A percentile compares a stretch with the other conserved stretches of the same genome.
Conservation (phyloP, 345 rosid species). For the Melaleuca alternifolia region DNA sequence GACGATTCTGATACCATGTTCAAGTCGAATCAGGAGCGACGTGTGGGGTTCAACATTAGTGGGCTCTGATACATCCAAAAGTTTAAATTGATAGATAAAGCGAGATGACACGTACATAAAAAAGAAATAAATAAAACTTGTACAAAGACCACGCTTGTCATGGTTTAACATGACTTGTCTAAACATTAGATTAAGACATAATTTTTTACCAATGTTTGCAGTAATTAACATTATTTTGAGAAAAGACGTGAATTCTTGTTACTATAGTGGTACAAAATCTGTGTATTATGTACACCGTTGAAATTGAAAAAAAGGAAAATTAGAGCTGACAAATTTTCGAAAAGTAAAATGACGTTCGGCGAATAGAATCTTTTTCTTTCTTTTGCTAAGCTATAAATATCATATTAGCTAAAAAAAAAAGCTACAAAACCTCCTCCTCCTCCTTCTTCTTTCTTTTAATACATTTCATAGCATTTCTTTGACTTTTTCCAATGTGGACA, state of each 20-base stretch:
- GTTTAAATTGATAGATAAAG: accelerated
- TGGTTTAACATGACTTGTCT: not conserved
- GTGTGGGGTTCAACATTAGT: accelerated
- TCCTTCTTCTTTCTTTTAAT: not conserved
- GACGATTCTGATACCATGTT: no score
- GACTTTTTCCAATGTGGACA: not conserved
- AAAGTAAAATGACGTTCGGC: not conserved
- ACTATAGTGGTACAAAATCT: not conserved
- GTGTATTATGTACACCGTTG: no score
- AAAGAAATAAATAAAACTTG: accelerated
- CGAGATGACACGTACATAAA: accelerated
- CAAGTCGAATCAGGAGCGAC: accelerated
- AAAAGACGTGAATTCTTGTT: not conserved
- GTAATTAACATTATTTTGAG: not conserved
- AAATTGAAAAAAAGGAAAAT: not conserved
- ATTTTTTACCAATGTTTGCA: not conserved
- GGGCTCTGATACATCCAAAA: accelerated
- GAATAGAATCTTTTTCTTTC: not conserved
- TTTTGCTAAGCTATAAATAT: not conserved
- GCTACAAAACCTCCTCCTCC: not conserved
- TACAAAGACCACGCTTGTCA: accelerated
- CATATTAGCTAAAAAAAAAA: no score
- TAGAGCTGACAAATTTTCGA: not conserved
- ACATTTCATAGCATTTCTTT: not conserved
- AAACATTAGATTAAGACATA: not conserved